Percentiles rank a stretch among this genome's conserved stretches.
Evolutionary conservation across 1,284 basidiomycete genomes (phyloP).

Genomic region (Ustilago sp.): DNA sequence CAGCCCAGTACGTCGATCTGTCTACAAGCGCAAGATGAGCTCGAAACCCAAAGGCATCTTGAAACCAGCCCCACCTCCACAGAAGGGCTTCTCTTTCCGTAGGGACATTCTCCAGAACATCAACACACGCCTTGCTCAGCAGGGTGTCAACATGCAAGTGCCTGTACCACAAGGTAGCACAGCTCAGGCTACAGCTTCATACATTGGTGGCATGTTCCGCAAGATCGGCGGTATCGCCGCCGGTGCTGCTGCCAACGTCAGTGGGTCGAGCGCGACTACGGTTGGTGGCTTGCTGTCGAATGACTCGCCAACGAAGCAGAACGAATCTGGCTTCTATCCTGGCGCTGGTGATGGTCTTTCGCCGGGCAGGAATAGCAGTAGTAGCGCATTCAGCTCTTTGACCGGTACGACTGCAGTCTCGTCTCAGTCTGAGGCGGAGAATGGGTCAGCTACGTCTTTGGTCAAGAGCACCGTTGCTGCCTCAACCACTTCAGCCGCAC

Average conservation of each 20-base stretch:
- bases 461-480: constrained; percentile 31
- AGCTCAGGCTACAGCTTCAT: constrained; percentile 49
- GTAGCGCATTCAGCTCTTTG: constrained; percentile 3
- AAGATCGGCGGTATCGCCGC: constrained; percentile 56
- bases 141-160: constrained; percentile 65
- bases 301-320: constrained; percentile 21
- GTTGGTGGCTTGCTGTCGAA: constrained; percentile 26
- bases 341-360: not conserved
- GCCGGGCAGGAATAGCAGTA: constrained; percentile 18
- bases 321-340: constrained; percentile 6
- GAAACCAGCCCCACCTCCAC: constrained; percentile 59
- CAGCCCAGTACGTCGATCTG: constrained; percentile 45
- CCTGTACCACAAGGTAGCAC: constrained; percentile 57
- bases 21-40: constrained; percentile 49
- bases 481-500: constrained; percentile 47
- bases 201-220: constrained; percentile 62
- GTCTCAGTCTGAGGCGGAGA: constrained; percentile 21
- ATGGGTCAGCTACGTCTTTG: constrained; percentile 8
- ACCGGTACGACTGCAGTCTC: constrained; percentile 8
- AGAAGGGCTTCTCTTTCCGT: constrained; percentile 62
- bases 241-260: constrained; percentile 48
- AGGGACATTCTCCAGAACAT: constrained; percentile 63
- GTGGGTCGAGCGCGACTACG: constrained; percentile 27
- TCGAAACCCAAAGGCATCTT: constrained; percentile 58
- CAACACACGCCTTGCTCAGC: constrained; percentile 65